Conservation (phyloP, 176 grass and related monocot species). For the Cenchrus purpureus region DNA sequence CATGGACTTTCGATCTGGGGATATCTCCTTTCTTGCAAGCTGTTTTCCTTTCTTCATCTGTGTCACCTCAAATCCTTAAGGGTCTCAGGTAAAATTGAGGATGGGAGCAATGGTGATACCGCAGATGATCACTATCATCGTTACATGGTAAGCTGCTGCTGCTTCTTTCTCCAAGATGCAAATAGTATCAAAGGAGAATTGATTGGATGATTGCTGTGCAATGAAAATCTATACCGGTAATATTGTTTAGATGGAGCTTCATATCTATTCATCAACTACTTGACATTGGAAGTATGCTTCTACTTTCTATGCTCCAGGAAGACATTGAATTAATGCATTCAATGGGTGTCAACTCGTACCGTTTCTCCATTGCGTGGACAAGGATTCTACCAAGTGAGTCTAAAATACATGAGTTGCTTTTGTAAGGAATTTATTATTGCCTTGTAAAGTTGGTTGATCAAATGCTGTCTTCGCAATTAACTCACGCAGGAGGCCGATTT, state of each 20-base stretch:
- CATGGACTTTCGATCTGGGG: no score
- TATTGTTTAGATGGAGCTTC: neutral
- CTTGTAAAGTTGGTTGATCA: neutral
- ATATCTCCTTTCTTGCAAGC: neutral
- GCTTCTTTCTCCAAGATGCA: neutral
- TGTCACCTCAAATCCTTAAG: neutral
- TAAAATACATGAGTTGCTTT: neutral
- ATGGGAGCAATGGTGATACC: slow-evolving; percentile 62
- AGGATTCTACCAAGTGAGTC: slow-evolving; percentile 72
- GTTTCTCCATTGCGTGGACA: slow-evolving; percentile 81
- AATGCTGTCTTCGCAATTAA: neutral
- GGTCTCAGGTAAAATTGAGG: slow-evolving; percentile 51
- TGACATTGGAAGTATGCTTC: neutral
- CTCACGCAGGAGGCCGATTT: slow-evolving; percentile 45
- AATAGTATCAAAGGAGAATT: neutral
- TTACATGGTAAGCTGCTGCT: slow-evolving; percentile 42
- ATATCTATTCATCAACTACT: neutral
- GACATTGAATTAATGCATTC: slow-evolving; percentile 63
- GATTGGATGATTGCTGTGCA: neutral
- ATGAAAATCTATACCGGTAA: neutral
- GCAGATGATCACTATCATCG: slow-evolving; percentile 75
- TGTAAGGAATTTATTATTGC: neutral
- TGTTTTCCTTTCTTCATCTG: neutral
- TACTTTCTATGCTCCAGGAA: slow-evolving; percentile 42
- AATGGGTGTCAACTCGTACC: slow-evolving; percentile 68